phyloP scores from a whole-genome alignment of 2,329 filamentous ascomycete species.

The Didymella pomorum region DNA sequence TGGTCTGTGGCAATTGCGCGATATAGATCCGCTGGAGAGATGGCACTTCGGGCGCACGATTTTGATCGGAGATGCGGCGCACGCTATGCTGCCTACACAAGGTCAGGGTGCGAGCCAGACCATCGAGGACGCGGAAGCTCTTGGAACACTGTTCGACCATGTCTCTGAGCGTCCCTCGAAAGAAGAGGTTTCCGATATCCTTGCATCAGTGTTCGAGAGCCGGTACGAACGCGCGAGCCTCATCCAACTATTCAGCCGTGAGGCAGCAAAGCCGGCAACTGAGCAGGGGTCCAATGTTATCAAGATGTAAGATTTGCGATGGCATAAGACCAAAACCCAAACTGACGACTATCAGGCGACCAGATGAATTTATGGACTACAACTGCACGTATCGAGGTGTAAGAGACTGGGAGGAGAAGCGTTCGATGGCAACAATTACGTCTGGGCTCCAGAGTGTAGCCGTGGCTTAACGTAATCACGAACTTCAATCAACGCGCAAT shows the following conservation, averaged over 20 bases:
- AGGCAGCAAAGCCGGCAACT: background rate
- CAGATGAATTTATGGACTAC: constrained; percentile 55
- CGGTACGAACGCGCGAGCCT: background rate
- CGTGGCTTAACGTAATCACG: background rate
- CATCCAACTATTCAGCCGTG: background rate
- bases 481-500: background rate
- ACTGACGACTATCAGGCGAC: constrained; percentile 28
- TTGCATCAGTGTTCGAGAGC: background rate
- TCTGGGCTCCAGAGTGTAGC: background rate
- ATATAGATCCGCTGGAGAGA: constrained; percentile 53
- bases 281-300: background rate
- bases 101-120: constrained; percentile 65
- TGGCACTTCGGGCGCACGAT: constrained; percentile 60
- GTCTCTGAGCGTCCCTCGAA: background rate
- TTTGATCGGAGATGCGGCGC: constrained; percentile 65
- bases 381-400: constrained; percentile 52
- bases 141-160: background rate
- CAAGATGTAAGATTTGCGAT: background rate
- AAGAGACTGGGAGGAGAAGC: constrained; percentile 40
- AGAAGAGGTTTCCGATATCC: background rate
- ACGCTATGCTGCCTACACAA: constrained; percentile 62
- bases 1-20: constrained; percentile 55
- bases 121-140: constrained; percentile 57
- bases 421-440: constrained; percentile 2
- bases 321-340: background rate